Evolutionary conservation across 371 early-diverging fungal species (phyloP), one percentile per base, ranked within the genome.

Genomic region (Smittium mucronatum): DNA sequence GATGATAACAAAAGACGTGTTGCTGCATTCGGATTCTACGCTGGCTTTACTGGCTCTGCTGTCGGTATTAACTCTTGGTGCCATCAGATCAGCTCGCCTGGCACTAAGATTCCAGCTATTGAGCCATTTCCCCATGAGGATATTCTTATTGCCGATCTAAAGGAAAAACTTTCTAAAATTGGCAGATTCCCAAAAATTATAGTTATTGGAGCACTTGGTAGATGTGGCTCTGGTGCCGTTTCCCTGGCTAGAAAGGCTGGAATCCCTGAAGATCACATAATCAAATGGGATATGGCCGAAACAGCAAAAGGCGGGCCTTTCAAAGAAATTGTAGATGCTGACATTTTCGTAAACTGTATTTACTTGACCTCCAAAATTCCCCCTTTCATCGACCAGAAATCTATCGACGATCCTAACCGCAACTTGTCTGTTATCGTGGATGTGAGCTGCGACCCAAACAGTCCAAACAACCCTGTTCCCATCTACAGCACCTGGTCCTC

Each of bases 291-390:
- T 74, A 87, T 96, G 75, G 87, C 84, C 66, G 96, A 97, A 81
- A 97, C 98, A 69, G 87, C 87, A 77, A 83, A 76, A 57, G 96
- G 95, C 47, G 96, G 96, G 26, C 98, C 98, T 61, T 97, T 96
- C 84, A 80, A 81, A 36, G 92, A 94, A 73, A 96, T 97, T 69
- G 75, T 92, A 70, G 85, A 88, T 64, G 78, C 84, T 70, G 93
- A 94, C 75, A 89, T 96, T 76, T 97, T 97, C 80, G 88, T 97
- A 85, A 97, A 97, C 87, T 97, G 95, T 82, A 95, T 97, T 80
- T 97, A 97, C 75, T 87, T 97, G 68, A 86, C 86, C 75, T 75
- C 87, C 67, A 84, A 88, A 78, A 95, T 97, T 73, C 93, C 95
- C 67, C 94, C 98, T 29, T 97, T 97, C 80, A 75, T 97, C 75